Evolutionary conservation across 1,284 basidiomycete genomes (phyloP).

Genomic region (Heterobasidion parviporum): DNA sequence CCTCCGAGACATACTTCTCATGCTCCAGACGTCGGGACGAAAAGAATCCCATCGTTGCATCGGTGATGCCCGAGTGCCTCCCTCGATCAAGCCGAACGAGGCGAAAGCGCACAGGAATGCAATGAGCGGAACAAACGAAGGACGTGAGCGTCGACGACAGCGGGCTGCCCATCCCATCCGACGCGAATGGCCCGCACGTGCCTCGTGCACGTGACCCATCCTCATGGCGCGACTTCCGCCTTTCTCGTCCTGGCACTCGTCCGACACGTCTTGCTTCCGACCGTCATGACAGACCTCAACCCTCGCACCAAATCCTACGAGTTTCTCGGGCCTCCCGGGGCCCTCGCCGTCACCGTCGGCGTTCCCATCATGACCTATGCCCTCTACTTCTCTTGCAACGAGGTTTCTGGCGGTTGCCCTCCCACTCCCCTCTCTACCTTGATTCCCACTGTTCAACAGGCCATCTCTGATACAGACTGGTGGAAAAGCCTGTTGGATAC

Average conservation of each 20-base stretch:
- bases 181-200: neutral
- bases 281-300: neutral
- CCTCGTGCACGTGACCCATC: neutral
- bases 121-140: neutral
- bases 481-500: constrained; percentile 78
- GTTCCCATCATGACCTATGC: neutral
- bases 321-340: neutral
- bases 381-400: neutral
- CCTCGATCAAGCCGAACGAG: neutral
- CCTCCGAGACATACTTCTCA: constrained; percentile 17
- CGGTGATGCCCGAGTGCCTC: neutral
- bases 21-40: constrained; percentile 28
- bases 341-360: neutral
- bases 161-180: neutral
- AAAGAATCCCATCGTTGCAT: constrained; percentile 31
- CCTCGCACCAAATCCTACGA: constrained; percentile 1
- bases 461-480: constrained; percentile 47
- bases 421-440: constrained; percentile 26
- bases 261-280: neutral
- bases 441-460: constrained; percentile 33
- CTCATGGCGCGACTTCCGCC: neutral
- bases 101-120: neutral
- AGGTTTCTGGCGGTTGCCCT: neutral
- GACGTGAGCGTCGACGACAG: neutral
- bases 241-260: neutral